A percentile compares a stretch with the other conserved stretches of the same genome.
Evolutionary conservation across 2,329 filamentous ascomycete species (phyloP).

Genomic region (Endocalyx cinctus): DNA sequence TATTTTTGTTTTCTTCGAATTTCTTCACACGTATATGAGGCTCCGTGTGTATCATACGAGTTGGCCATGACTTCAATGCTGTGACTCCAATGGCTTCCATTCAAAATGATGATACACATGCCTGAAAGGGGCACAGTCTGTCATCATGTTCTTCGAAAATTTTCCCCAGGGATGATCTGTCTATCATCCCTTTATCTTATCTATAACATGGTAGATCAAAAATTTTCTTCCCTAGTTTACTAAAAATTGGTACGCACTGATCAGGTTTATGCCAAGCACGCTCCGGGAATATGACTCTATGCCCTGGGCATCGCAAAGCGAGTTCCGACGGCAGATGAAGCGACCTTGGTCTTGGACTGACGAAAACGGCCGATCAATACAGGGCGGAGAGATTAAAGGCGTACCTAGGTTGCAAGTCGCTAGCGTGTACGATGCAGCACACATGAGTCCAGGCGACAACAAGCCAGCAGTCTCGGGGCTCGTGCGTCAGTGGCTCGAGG

Average conservation of each 20-base stretch:
- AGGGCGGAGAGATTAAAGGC: slow-evolving; percentile 6
- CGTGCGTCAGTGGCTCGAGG: slow-evolving; percentile 4
- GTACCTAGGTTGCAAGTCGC: slow-evolving; percentile 4
- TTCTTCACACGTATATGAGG: too few relatives aligned
- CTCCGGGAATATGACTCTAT: slow-evolving; percentile 7
- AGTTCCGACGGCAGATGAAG: slow-evolving; percentile 4
- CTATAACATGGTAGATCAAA: too few relatives aligned
- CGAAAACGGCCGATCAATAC: not conserved
- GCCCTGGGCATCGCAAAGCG: slow-evolving; percentile 5
- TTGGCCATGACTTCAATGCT: too few relatives aligned
- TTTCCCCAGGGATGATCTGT: too few relatives aligned
- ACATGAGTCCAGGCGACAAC: slow-evolving; percentile 7
- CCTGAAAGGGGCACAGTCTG: too few relatives aligned
- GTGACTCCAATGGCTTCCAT: too few relatives aligned
- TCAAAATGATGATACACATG: too few relatives aligned
- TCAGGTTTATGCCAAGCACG: slow-evolving; percentile 6
- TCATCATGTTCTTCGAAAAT: too few relatives aligned
- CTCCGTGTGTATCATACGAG: too few relatives aligned
- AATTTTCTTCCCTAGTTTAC: too few relatives aligned
- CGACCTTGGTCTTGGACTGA: slow-evolving; percentile 5
- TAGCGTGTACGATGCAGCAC: slow-evolving; percentile 5
- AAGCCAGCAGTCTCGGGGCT: slow-evolving; percentile 8
- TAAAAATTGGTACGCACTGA: too few relatives aligned
- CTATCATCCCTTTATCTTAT: too few relatives aligned
- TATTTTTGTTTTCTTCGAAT: not conserved